Base-by-base conservation (phyloP, 176 grass and related monocot genomes). In the Dactylis glomerata region DNA sequence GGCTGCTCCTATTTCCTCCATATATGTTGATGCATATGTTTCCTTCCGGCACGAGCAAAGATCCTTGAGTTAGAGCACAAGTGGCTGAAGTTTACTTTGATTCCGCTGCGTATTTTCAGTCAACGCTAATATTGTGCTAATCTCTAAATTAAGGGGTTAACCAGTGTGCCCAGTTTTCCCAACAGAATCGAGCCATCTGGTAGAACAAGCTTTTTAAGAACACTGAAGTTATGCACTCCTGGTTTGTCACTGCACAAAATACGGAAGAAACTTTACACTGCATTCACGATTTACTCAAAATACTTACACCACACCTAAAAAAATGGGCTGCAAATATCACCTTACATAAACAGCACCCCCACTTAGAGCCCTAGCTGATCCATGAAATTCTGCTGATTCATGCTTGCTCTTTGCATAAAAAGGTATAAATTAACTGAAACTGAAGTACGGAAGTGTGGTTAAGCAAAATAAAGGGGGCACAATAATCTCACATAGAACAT, bases 191-290 rank as follows among this genome's bases (percentile, higher is more conserved):
- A 92, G 5, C 87, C 84, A 51, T 93, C 81, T 81, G 69, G 77
- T 37, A 92, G 87, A 72, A 93, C 91, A 47, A 90, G 76, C 73
- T 87, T 90, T 78, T 73, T 85, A 22, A 93, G 78, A 62, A 90
- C 33, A 49, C 19, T 37, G 49, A 92, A 90, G 68, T 92, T 41
- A 73, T 92, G 87, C 30, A 82, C 30, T 70, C 81, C 81, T 33
- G 87, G 91, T 82, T 90, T 92, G 71, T 92, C 84, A 3, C 91
- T 92, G 71, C 38, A 69, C 40, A 76, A 27, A 83, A 30, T 16
- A 79, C 9, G 19, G 46, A 54, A 55, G 16, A 63, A 16, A 68
- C n/a, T 34, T 52, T 38, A 49, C 23, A 19, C 1, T n/a, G n/a
- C 30, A 2, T 13, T 66, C 42, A n/a, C 9, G 32, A 17, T 79